Evolutionary conservation across 1,284 basidiomycete genomes (phyloP).

Genomic region (Marasmius tenuissimus): DNA sequence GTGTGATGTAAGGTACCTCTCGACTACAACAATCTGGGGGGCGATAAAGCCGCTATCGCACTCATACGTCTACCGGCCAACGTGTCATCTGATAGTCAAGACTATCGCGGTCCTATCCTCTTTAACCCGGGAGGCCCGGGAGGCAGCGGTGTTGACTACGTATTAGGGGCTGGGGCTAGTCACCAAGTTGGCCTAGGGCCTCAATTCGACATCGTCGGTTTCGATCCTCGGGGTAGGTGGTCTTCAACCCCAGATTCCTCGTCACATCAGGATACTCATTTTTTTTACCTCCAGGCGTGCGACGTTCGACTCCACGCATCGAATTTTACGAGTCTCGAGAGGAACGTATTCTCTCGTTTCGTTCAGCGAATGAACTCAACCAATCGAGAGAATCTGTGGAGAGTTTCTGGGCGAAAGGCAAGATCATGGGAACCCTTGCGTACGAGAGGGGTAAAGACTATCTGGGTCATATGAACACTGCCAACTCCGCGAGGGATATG

Average conservation of each 20-base stretch:
- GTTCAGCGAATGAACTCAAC: conserved; percentile 9
- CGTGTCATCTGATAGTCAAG: conserved; percentile 17
- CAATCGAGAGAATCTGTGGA: conserved; percentile 17
- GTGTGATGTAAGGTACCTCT: neutral
- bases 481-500: conserved; percentile 28
- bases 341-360: conserved; percentile 8
- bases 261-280: neutral
- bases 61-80: conserved; percentile 30
- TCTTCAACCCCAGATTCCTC: neutral
- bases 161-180: conserved; percentile 25
- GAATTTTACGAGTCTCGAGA: neutral
- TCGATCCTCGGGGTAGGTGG: conserved; percentile 41
- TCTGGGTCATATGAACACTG: conserved; percentile 21
- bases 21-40: conserved; percentile 22
- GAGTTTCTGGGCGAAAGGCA: conserved; percentile 14
- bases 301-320: neutral
- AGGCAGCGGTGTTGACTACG: conserved; percentile 27
- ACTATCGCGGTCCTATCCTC: conserved; percentile 45
- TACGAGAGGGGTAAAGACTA: conserved; percentile 15
- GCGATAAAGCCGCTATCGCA: conserved; percentile 35
- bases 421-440: conserved; percentile 20
- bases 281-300: conserved; percentile 10
- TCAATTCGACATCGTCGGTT: conserved; percentile 48
- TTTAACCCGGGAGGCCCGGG: conserved; percentile 57
- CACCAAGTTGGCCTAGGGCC: conserved; percentile 39